Conservation (phyloP, 2,329 filamentous ascomycete species). For the Cladosporium halotolerans region DNA sequence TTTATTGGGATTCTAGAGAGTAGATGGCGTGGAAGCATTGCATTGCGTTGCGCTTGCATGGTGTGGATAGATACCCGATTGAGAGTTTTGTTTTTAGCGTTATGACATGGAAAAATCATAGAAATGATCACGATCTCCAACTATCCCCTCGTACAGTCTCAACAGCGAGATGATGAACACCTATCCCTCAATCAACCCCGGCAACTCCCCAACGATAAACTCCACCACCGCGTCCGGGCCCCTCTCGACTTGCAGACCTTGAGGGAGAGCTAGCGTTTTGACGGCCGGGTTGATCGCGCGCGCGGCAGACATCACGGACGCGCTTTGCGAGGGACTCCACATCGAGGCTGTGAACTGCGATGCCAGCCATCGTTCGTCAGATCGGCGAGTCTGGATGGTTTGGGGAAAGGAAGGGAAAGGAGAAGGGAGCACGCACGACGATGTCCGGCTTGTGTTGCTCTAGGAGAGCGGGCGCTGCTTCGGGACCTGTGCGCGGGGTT, state of each 20-base stretch:
- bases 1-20: constrained; percentile 11
- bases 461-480: constrained; percentile 11
- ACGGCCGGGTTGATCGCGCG: constrained; percentile 41
- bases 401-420: neutral
- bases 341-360: constrained; percentile 54
- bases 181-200: constrained; percentile 17
- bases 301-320: constrained; percentile 42
- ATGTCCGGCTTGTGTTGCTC: constrained; percentile 26
- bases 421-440: constrained; percentile 37
- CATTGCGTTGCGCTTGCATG: neutral
- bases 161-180: too few relatives aligned
- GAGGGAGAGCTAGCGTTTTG: constrained; percentile 48
- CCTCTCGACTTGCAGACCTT: constrained; percentile 48
- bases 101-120: too few relatives aligned
- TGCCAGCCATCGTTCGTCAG: neutral
- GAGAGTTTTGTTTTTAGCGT: too few relatives aligned
- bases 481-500: constrained; percentile 9
- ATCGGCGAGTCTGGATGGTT: neutral
- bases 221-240: constrained; percentile 53
- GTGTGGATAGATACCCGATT: too few relatives aligned
- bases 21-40: neutral
- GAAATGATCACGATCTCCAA: too few relatives aligned
- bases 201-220: constrained; percentile 42
- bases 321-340: constrained; percentile 48
- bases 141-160: too few relatives aligned